Conservation (phyloP, 176 grass and related monocot species). For the Eleusine indica region DNA sequence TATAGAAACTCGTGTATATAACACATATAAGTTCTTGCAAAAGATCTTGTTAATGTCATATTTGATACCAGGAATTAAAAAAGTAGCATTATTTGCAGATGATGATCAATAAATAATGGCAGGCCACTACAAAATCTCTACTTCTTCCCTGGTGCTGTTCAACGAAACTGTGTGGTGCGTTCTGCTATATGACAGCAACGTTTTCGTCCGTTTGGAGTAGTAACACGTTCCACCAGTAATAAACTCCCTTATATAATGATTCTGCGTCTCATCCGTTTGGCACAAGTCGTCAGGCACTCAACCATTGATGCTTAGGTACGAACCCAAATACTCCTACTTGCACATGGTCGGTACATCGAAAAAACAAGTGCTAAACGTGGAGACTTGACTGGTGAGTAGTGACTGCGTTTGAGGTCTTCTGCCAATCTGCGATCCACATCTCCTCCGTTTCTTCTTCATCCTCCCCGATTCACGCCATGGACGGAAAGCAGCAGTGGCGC, state of each 20-base stretch:
- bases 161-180: too few relatives aligned
- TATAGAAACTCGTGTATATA: too few relatives aligned
- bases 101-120: too few relatives aligned
- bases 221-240: neutral
- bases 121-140: too few relatives aligned
- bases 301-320: neutral
- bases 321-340: neutral
- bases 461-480: neutral
- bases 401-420: neutral
- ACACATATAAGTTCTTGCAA: too few relatives aligned
- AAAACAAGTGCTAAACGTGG: constrained; percentile 26
- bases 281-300: neutral
- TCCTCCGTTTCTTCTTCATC: neutral
- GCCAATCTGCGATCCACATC: neutral
- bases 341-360: neutral
- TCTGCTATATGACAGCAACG: neutral
- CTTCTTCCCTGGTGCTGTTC: too few relatives aligned
- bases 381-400: neutral
- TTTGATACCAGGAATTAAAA: too few relatives aligned
- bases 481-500: neutral
- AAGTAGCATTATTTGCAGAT: too few relatives aligned
- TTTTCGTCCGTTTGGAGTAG: neutral
- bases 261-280: constrained; percentile 1
- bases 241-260: neutral
- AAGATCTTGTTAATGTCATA: too few relatives aligned